Percentiles rank a stretch among this genome's conserved stretches.
Conservation (phyloP, 1,284 basidiomycete species). For the Exobasidium cylindrosporum region DNA sequence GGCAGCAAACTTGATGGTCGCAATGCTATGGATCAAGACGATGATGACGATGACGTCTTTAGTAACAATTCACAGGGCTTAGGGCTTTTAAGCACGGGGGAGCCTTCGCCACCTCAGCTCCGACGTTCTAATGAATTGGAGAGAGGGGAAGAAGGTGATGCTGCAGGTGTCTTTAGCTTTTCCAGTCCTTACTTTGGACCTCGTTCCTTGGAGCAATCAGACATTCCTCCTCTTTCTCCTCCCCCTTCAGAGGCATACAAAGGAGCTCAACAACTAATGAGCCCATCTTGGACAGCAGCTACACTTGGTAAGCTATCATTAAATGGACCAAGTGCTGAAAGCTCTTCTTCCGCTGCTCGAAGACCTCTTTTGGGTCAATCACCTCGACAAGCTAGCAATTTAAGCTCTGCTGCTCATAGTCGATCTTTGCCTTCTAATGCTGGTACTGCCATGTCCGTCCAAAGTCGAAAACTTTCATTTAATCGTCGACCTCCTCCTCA, state of each 20-base stretch:
- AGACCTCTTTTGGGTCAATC: neutral
- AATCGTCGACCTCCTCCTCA: constrained; percentile 7
- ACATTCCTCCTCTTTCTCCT: constrained; percentile 11
- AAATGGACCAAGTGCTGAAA: constrained; percentile 25
- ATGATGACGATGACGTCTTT: constrained; percentile 34
- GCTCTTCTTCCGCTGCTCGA: constrained; percentile 3
- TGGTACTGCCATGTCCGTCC: neutral
- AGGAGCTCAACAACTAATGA: constrained; percentile 22
- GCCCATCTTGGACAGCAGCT: constrained; percentile 36
- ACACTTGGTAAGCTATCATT: constrained; percentile 37
- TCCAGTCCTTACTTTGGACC: constrained; percentile 46
- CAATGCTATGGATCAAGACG: constrained; percentile 9
- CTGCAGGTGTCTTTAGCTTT: constrained; percentile 43
- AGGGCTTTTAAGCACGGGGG: constrained; percentile 7
- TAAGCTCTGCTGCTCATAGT: constrained; percentile 7
- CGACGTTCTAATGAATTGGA: constrained; percentile 16
- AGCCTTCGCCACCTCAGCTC: constrained; percentile 11
- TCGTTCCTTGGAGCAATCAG: constrained; percentile 9
- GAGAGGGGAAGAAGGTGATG: constrained; percentile 31
- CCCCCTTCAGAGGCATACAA: neutral
- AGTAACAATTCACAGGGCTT: constrained; percentile 18
- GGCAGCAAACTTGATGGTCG: constrained; percentile 24
- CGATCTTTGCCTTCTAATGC: constrained; percentile 14
- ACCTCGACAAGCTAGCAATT: neutral
- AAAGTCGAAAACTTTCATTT: constrained; percentile 7